Base-by-base conservation (phyloP, 768 basidiomycete species). In the Strobilomyces dryophilus region DNA sequence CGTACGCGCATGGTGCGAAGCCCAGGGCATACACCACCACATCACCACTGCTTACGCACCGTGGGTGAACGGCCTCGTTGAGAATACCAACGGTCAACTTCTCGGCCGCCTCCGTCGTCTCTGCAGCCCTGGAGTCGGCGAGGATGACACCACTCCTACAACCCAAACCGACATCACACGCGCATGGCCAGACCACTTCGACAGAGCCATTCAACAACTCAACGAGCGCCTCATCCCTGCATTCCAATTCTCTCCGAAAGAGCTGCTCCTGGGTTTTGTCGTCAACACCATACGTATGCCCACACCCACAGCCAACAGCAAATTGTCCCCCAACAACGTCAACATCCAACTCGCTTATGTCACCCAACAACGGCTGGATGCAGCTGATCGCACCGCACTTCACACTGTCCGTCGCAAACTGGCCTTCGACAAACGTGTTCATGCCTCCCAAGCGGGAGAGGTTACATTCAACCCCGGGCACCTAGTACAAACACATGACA, bases 51-150 rank as follows among this genome's bases (percentile, higher is more conserved):
- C 70, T 2, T 76, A 76, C 46, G 62, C 73, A 10, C 75, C 74
- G 8, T 76, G 74, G 76, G 56, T 75, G 14, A 76, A 75, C 47
- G 69, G 74, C 0, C 56, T 74, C 0, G 61, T 72, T 0, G 68
- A 74, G 36, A 66, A 66, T 4, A 57, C 65, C 0, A 76, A 77
- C 55, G 61, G 60, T 9, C 35, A 67, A 0, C 55, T 76, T 0
- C 56, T 76, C 0, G 46, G 61, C 8, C 14, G 58, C 0, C 54
- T 77, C 1, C 58, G 59, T 18, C 40, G 65, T 0, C 47, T 75
- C 5, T 75, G 74, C 36, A 63, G 66, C 9, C 74, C 74, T 1
- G 60, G 64, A 1, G 29, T 72, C 0, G 63, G 66, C 0, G 65
- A 70, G 26, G 66, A 71, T 17, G 57, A 17, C 47, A 2, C 11